Percentiles rank a stretch among this genome's conserved stretches.
Evolutionary conservation across 108 stramenopile species (phyloP).

Genomic region (Aurantiochytrium sp.): DNA sequence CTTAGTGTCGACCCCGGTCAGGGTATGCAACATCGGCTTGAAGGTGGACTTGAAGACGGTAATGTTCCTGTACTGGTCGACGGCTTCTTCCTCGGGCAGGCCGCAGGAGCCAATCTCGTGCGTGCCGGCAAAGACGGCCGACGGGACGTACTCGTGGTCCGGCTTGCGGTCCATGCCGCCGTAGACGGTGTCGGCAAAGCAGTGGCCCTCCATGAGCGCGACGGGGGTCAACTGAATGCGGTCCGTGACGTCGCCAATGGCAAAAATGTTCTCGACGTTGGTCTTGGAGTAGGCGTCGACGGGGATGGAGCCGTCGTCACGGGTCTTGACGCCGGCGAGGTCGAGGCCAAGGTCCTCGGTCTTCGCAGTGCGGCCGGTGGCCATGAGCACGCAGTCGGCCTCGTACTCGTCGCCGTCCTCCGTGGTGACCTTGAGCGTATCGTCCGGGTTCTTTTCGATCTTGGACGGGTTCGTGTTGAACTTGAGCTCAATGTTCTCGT

Average conservation of each 20-base stretch:
- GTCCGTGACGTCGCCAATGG: constrained; percentile 85
- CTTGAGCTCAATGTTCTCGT: constrained; percentile 58
- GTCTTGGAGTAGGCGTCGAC: constrained; percentile 84
- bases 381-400: constrained; percentile 70
- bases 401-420: constrained; percentile 54
- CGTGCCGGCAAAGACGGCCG: constrained; percentile 80
- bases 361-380: constrained; percentile 69
- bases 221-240: constrained; percentile 84
- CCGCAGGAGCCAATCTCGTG: constrained; percentile 74
- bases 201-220: constrained; percentile 75
- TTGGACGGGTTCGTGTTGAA: constrained; percentile 64
- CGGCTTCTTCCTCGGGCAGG: constrained; percentile 78
- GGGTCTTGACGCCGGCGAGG: constrained; percentile 57
- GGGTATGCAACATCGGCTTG: constrained; percentile 50
- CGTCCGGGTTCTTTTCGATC: constrained; percentile 59
- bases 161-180: constrained; percentile 67
- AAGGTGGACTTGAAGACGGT: constrained; percentile 64
- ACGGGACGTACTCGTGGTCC: constrained; percentile 78
- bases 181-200: constrained; percentile 69
- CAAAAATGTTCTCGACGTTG: constrained; percentile 67
- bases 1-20: constrained; percentile 45
- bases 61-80: constrained; percentile 62
- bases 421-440: constrained; percentile 57
- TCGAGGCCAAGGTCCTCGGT: constrained; percentile 64
- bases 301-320: constrained; percentile 50